Evolutionary conservation across 768 basidiomycete species (phyloP).

Genomic region (Hygrocybe coccinea): DNA sequence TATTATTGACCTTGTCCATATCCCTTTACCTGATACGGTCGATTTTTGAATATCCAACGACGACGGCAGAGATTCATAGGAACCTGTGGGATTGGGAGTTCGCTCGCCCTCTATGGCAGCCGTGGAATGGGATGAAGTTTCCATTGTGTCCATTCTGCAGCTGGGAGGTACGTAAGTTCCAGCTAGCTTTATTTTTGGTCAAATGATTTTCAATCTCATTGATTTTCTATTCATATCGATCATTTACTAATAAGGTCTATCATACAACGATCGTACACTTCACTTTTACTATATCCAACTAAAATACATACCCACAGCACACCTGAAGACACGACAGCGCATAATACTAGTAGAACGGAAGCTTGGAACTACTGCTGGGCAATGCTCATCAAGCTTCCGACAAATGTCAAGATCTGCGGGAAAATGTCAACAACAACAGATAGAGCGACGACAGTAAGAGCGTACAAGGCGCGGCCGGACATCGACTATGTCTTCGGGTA

Average conservation of each 20-base stretch:
- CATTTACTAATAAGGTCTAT: too few relatives aligned
- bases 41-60: constrained; percentile 38
- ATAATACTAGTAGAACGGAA: background rate
- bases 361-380: constrained; percentile 29
- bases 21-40: constrained; percentile 38
- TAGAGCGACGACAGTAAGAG: constrained; percentile 11
- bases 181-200: too few relatives aligned
- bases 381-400: constrained; percentile 86
- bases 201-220: too few relatives aligned
- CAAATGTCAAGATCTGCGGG: constrained; percentile 85
- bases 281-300: too few relatives aligned
- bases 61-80: constrained; percentile 36
- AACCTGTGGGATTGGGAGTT: background rate
- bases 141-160: too few relatives aligned
- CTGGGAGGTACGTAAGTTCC: too few relatives aligned
- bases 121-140: background rate
- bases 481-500: constrained; percentile 96
- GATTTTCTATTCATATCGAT: too few relatives aligned
- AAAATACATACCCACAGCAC: too few relatives aligned
- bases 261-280: too few relatives aligned
- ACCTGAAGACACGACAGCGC: background rate
- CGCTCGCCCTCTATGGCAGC: background rate
- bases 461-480: constrained; percentile 83
- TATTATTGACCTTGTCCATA: constrained; percentile 38
- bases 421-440: background rate